Evolutionary conservation across 306 rosid genomes (phyloP).

Genomic region (Dryas octopetala): DNA sequence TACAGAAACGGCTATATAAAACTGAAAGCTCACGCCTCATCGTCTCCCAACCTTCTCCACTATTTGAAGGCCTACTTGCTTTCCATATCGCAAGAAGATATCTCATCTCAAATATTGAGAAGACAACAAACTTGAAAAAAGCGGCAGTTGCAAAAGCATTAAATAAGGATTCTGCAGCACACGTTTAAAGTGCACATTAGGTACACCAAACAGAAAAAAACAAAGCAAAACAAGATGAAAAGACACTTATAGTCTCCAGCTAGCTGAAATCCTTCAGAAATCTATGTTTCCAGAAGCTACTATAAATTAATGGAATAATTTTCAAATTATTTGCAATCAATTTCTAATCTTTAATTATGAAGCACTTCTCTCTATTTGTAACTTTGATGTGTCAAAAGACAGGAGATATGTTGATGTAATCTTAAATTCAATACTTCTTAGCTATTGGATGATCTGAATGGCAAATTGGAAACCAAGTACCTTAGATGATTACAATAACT

Average conservation of each 20-base stretch:
- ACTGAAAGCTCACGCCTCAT: slow-evolving; percentile 99
- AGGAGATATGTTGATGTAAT: neutral
- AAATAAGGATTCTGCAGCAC: slow-evolving; percentile 65
- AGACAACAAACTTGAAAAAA: slow-evolving; percentile 94
- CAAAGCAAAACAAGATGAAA: too few species aligned
- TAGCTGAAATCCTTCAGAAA: neutral
- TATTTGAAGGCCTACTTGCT: slow-evolving; percentile 85
- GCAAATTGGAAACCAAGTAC: neutral
- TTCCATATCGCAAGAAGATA: slow-evolving; percentile 99
- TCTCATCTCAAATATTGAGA: slow-evolving; percentile 99
- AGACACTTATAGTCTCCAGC: too few species aligned
- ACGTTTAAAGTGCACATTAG: neutral
- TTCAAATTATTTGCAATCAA: slow-evolving; percentile 3
- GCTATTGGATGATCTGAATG: neutral
- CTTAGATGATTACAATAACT: neutral
- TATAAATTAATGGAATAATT: neutral
- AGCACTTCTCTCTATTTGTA: neutral
- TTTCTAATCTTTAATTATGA: neutral
- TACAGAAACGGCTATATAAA: slow-evolving; percentile 96
- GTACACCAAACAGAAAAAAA: neutral
- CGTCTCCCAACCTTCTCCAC: slow-evolving; percentile 96
- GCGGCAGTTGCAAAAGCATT: slow-evolving; percentile 99
- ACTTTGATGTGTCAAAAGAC: neutral
- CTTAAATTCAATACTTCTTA: slow-evolving; percentile 3
- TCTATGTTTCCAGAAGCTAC: slow-evolving; percentile 8